Evolutionary conservation across 2,329 filamentous ascomycete genomes (phyloP).

Genomic region (Nigrospora oryzae): DNA sequence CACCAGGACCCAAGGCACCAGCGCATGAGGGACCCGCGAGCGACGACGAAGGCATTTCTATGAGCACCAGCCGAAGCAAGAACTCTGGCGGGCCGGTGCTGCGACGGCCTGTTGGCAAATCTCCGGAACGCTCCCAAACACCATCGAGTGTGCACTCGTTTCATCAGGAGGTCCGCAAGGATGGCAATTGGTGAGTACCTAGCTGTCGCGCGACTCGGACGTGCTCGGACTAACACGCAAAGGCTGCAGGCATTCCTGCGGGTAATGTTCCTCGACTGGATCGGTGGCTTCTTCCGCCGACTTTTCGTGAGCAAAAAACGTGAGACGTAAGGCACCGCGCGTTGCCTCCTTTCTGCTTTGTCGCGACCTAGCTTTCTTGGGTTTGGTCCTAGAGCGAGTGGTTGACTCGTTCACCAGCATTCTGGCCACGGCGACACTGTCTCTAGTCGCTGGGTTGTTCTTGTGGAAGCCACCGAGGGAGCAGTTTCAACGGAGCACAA

Average conservation of each 20-base stretch:
- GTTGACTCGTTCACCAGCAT: too few relatives aligned
- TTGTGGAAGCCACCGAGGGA: too few relatives aligned
- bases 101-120: constrained; percentile 4
- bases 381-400: too few relatives aligned
- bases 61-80: constrained; percentile 1
- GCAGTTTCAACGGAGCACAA: too few relatives aligned
- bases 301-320: constrained; percentile 22
- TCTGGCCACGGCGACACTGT: too few relatives aligned
- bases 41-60: constrained; percentile 3
- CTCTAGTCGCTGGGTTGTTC: too few relatives aligned
- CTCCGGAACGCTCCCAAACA: constrained; percentile 8
- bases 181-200: constrained; percentile 9
- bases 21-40: constrained; percentile 2
- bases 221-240: background rate
- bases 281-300: constrained; percentile 24
- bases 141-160: constrained; percentile 12
- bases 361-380: too few relatives aligned
- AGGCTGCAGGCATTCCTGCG: constrained; percentile 25
- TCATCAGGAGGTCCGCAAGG: constrained; percentile 8
- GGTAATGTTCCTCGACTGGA: constrained; percentile 28
- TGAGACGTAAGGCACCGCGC: constrained; percentile 17
- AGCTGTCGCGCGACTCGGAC: too few relatives aligned
- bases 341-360: too few relatives aligned
- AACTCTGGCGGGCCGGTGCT: constrained; percentile 2
- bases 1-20: background rate